Conservation (phyloP, 257 asterid genomes). For the Leonotis leonurus region DNA sequence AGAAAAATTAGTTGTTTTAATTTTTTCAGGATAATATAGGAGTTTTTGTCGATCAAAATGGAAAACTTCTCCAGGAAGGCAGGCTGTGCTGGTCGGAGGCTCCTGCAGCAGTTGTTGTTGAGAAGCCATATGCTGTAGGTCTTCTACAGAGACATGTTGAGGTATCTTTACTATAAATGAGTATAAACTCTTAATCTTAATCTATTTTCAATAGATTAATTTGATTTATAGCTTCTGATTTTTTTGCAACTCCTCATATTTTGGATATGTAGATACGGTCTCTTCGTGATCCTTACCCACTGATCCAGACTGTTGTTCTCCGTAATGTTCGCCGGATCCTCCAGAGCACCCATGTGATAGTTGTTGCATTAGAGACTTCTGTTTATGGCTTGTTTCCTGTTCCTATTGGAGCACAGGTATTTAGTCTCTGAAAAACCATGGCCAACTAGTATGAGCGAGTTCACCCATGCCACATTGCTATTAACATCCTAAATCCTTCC, state of each 20-base stretch:
- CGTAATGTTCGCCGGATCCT: conserved; percentile 79
- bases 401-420: conserved; percentile 98
- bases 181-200: neutral
- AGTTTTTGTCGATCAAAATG: conserved; percentile 94
- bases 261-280: conserved; percentile 70
- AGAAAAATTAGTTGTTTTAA: neutral
- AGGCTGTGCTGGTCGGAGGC: conserved; percentile 99
- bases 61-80: conserved; percentile 96
- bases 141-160: conserved; percentile 87
- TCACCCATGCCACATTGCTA: conserved; percentile 12
- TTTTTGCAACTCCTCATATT: conserved; percentile 17
- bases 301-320: conserved; percentile 88
- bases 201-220: neutral
- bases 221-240: conserved; percentile 5
- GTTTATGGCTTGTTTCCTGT: conserved; percentile 91
- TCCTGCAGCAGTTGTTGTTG: conserved; percentile 64
- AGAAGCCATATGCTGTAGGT: conserved; percentile 87
- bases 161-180: conserved; percentile 40
- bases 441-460: conserved; percentile 3
- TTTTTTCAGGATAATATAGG: conserved; percentile 88
- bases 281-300: conserved; percentile 84
- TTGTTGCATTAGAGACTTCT: conserved; percentile 75
- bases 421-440: conserved; percentile 10
- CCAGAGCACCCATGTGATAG: conserved; percentile 52
- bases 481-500: neutral